Evolutionary conservation across 331 rosid genomes (phyloP).

Genomic region (Acacia pycnantha): DNA sequence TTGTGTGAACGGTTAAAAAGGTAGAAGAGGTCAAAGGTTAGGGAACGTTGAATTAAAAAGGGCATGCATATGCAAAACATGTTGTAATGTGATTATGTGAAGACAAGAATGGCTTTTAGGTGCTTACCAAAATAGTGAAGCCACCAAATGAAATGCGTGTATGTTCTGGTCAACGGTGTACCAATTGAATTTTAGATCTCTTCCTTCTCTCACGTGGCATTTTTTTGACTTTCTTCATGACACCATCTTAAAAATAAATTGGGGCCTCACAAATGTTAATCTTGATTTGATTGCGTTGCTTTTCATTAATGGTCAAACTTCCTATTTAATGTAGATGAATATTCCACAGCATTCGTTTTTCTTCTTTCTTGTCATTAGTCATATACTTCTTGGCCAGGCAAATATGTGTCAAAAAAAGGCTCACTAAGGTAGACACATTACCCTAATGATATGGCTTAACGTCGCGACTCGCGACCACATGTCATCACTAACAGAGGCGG

Average conservation of each 20-base stretch:
- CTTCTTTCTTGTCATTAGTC: not conserved
- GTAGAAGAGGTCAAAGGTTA: not conserved
- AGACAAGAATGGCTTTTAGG: not conserved
- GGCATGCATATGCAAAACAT: not conserved
- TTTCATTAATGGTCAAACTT: not conserved
- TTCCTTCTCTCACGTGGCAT: not conserved
- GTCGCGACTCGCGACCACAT: too few species aligned
- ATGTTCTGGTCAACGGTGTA: not conserved
- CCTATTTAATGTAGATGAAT: not conserved
- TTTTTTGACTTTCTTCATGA: not conserved
- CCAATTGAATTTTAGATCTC: not conserved
- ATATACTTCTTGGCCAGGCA: not conserved
- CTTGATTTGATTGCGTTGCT: too few species aligned
- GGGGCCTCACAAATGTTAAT: not conserved
- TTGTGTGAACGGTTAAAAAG: not conserved
- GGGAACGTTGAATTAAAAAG: not conserved
- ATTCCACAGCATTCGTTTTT: not conserved
- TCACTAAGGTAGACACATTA: too few species aligned
- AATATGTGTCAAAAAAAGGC: too few species aligned
- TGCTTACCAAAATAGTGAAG: not conserved
- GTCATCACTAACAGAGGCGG: too few species aligned
- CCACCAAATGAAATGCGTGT: not conserved
- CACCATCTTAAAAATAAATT: not conserved
- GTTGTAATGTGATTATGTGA: not conserved
- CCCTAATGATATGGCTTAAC: too few species aligned